Evolutionary conservation across 805 yeast species (phyloP).

Genomic region (Zygoascus flipseniorum): DNA sequence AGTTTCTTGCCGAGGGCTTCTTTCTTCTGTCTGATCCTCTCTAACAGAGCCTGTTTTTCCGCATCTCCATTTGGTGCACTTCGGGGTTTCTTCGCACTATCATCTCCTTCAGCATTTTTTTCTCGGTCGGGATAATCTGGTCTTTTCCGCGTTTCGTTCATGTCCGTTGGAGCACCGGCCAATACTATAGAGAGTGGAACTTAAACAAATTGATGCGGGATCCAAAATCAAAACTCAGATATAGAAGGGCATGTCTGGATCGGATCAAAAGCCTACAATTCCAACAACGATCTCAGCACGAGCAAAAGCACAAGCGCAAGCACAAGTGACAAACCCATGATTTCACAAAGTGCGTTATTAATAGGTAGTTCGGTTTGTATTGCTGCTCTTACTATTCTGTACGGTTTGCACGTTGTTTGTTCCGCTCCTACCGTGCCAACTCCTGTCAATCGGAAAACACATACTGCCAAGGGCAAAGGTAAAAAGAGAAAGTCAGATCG

Average conservation of each 20-base stretch:
- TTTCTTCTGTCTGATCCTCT: slow-evolving; percentile 16
- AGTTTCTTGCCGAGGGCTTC: slow-evolving; percentile 7
- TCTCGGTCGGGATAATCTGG: neutral
- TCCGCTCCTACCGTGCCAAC: no score
- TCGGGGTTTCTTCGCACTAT: neutral
- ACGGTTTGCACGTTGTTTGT: neutral
- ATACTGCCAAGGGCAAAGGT: no score
- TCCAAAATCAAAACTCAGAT: no score
- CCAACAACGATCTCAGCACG: no score
- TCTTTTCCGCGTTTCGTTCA: neutral
- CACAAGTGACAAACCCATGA: neutral
- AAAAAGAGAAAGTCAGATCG: no score
- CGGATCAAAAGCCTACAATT: no score
- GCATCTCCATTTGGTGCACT: neutral
- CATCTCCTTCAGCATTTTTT: neutral
- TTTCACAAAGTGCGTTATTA: neutral
- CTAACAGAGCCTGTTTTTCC: slow-evolving; percentile 15
- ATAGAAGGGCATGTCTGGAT: no score
- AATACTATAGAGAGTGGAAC: no score
- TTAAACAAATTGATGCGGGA: no score
- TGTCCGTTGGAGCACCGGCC: neutral
- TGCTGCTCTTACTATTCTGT: neutral
- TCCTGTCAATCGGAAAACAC: no score
- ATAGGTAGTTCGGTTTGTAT: neutral
- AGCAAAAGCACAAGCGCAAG: no score